Evolutionary conservation across 352 stramenopile species (phyloP).

Genomic region (Plasmopara muralis): DNA sequence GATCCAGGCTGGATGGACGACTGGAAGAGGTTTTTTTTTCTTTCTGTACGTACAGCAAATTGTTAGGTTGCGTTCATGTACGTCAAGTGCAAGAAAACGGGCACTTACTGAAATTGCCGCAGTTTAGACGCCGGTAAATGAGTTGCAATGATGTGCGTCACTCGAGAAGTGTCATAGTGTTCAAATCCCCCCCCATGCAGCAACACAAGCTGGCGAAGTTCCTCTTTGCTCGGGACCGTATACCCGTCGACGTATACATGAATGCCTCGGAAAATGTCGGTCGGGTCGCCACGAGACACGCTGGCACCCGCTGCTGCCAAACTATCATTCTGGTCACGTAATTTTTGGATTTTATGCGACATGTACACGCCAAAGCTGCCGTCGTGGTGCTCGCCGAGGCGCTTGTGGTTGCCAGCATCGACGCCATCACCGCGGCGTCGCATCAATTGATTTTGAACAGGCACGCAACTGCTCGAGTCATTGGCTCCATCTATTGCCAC

Average conservation of each 20-base stretch:
- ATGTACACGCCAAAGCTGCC: slow-evolving; percentile 88
- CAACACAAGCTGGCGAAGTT: slow-evolving; percentile 75
- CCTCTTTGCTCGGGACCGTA: slow-evolving; percentile 76
- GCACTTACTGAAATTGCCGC: slow-evolving; percentile 70
- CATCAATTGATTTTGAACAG: slow-evolving; percentile 3
- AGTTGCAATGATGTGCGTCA: slow-evolving; percentile 87
- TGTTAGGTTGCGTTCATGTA: not conserved
- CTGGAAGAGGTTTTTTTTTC: slow-evolving; percentile 48
- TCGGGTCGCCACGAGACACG: not conserved
- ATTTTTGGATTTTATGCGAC: slow-evolving; percentile 88
- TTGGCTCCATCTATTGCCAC: no score
- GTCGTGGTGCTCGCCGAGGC: slow-evolving; percentile 80
- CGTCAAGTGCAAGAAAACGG: slow-evolving; percentile 11
- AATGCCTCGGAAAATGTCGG: slow-evolving; percentile 58
- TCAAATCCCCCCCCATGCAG: slow-evolving; percentile 81
- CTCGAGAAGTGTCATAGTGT: slow-evolving; percentile 77
- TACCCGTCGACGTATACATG: slow-evolving; percentile 87
- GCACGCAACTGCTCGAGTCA: no score
- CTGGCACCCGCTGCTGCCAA: slow-evolving; percentile 13
- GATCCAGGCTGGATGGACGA: slow-evolving; percentile 90
- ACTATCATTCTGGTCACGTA: slow-evolving; percentile 61
- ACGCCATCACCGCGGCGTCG: slow-evolving; percentile 14
- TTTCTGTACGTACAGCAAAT: slow-evolving; percentile 30
- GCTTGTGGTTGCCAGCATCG: slow-evolving; percentile 24
- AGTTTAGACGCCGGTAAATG: slow-evolving; percentile 81